phyloP scores from a whole-genome alignment of 2,329 filamentous ascomycete species.

The Trichophyton simii region DNA sequence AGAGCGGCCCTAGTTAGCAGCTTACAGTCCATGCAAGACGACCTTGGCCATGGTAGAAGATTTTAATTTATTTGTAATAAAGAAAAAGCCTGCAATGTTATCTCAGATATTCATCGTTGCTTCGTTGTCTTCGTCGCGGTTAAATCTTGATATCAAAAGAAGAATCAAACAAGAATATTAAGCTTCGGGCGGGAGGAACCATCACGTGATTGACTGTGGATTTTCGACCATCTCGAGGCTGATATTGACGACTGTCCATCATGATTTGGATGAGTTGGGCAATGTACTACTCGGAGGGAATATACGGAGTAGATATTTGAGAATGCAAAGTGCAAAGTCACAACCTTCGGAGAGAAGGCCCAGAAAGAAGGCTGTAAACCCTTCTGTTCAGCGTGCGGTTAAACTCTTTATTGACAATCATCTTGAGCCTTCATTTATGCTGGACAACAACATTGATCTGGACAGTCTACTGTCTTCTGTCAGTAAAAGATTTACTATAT shows the following conservation, averaged over 20 bases:
- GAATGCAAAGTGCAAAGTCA: not conserved
- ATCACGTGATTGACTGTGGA: not conserved
- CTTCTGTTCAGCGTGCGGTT: conserved; percentile 24
- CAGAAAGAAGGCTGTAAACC: conserved; percentile 7
- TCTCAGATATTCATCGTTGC: too few relatives aligned
- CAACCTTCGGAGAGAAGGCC: not conserved
- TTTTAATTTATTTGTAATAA: too few relatives aligned
- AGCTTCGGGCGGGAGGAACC: not conserved
- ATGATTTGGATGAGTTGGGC: too few relatives aligned
- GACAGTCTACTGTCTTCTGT: conserved; percentile 15
- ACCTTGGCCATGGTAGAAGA: too few relatives aligned
- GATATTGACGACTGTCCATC: too few relatives aligned
- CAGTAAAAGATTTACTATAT: conserved; percentile 42
- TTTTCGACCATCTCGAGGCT: not conserved
- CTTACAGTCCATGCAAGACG: too few relatives aligned
- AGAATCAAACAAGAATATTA: too few relatives aligned
- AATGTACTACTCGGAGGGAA: too few relatives aligned
- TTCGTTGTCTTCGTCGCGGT: too few relatives aligned
- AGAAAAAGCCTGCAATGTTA: too few relatives aligned
- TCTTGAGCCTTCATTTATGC: conserved; percentile 14
- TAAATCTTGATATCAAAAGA: too few relatives aligned
- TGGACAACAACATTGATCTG: not conserved
- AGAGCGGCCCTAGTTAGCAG: not conserved
- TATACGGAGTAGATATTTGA: too few relatives aligned
- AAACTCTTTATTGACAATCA: conserved; percentile 20